These are phyloP conservation scores for Vachellia collinsii DNA, from an alignment of 306 rosid genomes.

Conservation along the genomic window DNA sequence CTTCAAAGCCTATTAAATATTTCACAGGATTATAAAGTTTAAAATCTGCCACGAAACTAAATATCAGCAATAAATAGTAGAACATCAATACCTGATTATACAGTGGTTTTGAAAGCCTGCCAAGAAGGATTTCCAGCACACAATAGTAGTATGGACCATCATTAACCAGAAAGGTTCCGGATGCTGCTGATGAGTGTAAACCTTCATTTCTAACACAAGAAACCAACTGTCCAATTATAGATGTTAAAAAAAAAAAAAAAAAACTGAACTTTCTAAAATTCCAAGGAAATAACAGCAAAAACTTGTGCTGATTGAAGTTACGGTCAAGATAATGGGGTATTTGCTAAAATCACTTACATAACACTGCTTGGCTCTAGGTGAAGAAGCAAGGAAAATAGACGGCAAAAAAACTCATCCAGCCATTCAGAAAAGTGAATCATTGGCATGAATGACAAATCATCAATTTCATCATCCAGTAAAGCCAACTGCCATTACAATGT, in stretches of 20 bases:
- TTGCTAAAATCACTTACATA: constrained; percentile 61
- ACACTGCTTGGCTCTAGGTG: constrained; percentile 97
- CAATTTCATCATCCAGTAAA: constrained; percentile 72
- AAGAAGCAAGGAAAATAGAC: constrained; percentile 84
- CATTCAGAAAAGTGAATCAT: constrained; percentile 93
- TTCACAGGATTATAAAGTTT: constrained; percentile 34
- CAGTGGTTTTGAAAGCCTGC: constrained; percentile 81
- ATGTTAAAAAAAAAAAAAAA: not conserved
- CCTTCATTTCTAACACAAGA: constrained; percentile 82
- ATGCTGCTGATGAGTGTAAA: constrained; percentile 76
- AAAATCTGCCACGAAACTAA: constrained; percentile 24
- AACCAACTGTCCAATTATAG: constrained; percentile 42
- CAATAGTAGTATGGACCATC: constrained; percentile 97
- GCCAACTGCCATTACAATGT: constrained; percentile 72
- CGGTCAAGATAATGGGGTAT: constrained; percentile 25
- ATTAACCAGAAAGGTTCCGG: constrained; percentile 97
- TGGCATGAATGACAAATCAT: constrained; percentile 77
- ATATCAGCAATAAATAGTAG: constrained; percentile 21
- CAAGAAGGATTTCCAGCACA: constrained; percentile 90
- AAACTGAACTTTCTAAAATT: constrained; percentile 27
- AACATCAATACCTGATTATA: constrained; percentile 72
- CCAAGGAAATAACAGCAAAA: constrained; percentile 22
- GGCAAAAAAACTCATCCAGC: constrained; percentile 98
- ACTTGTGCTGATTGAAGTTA: constrained; percentile 26
- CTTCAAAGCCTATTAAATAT: constrained; percentile 77